Base-by-base conservation (phyloP, 306 rosid genomes). In the Castanea crenata region DNA sequence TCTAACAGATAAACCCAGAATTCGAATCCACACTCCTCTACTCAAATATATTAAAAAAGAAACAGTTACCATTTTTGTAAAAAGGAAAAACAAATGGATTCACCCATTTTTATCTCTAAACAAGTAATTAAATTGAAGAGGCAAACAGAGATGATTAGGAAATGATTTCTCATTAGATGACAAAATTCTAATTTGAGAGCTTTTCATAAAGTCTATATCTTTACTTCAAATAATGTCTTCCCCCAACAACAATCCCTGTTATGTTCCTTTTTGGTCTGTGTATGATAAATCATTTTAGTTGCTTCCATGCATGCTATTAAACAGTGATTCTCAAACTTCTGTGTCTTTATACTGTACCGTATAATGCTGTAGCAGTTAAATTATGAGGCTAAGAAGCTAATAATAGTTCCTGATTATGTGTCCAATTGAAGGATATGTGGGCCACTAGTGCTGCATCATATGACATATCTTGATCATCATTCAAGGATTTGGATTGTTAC, bases 131-230 rank as follows among this genome's bases (percentile, higher is more conserved):
- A 62, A 62, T 14, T 5, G 34, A 10, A 63, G 41, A 29, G 69
- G 69, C 41, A 63, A 34, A 67, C 4, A n/a, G 25, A 4, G 52
- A 67, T 67, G 72, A 67, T 67, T 34, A 67, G 38, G 72, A 67
- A 67, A 67, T 67, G 72, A 67, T 67, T 19, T 67, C 71, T 29
- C 29, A 67, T 67, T 67, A 19, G 51, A 67, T 9, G 72, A 19
- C 52, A 67, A 64, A 10, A 6, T 31, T 67, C 6, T 67, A 35
- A 67, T 34, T 35, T 35, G 72, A 67, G 41, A 67, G 52, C 27
- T 67, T 14, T 6, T 31, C n/a, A 14, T 64, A 35, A 67, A 67
- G 72, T 67, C 70, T 35, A 0, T 35, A 0, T 35, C 52, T 38
- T 67, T 67, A 25, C 25, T 67, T 19, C 72, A 67, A 34, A 21